These are phyloP conservation scores for Camelina sativa DNA, from an alignment of 345 rosid genomes.

Conservation along the genomic window DNA sequence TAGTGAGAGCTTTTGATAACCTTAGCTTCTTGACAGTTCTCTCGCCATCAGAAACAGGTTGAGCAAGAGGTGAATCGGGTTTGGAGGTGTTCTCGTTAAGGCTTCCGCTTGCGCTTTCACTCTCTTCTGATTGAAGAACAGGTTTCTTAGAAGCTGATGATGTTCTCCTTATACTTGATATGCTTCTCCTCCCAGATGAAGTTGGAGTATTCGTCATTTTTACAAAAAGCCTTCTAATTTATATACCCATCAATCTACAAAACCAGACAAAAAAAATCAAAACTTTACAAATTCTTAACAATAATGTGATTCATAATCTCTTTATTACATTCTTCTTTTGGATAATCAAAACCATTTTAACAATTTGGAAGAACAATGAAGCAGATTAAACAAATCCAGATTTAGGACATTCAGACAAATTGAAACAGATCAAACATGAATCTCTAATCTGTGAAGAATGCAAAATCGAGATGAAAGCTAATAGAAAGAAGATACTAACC, in stretches of 20 bases:
- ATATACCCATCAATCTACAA: conserved; percentile 19
- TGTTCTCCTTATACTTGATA: conserved; percentile 25
- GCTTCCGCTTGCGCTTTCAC: conserved; percentile 23
- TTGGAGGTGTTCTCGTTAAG: conserved; percentile 16
- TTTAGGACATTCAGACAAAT: conserved; percentile 5
- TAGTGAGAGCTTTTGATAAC: conserved; percentile 89
- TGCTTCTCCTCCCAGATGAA: conserved; percentile 43
- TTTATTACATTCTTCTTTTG: neutral
- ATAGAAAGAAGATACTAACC: no score
- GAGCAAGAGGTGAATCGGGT: conserved; percentile 35
- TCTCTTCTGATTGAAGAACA: conserved; percentile 37
- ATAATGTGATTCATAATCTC: neutral
- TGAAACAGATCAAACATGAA: neutral
- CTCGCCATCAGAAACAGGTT: conserved; percentile 52
- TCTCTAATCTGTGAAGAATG: no score
- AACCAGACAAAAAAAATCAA: neutral
- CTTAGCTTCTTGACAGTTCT: conserved; percentile 94
- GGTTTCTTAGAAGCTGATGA: conserved; percentile 44
- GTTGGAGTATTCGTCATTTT: conserved; percentile 28
- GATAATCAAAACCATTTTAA: neutral
- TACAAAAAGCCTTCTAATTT: neutral
- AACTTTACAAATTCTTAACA: neutral
- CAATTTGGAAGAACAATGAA: conserved; percentile 2
- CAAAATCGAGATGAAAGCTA: no score
- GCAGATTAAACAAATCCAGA: neutral